Evolutionary conservation across 2,329 filamentous ascomycete species (phyloP).

Genomic region (Apiospora marii): DNA sequence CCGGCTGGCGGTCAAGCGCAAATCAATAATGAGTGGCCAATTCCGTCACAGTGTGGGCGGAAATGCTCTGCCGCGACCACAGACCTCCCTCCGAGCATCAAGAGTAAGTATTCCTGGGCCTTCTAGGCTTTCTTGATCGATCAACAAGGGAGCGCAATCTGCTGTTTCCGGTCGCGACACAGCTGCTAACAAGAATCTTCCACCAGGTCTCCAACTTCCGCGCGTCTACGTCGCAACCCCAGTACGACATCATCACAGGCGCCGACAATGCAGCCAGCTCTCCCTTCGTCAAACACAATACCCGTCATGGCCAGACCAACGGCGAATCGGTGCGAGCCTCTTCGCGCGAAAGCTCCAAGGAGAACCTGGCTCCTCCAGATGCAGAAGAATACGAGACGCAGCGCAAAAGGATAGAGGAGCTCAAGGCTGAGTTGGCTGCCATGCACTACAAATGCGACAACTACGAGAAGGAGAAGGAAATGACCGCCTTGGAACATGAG

Average conservation of each 20-base stretch:
- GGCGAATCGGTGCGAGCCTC: slow-evolving; percentile 51
- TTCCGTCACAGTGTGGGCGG: slow-evolving; percentile 40
- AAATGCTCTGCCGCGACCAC: slow-evolving; percentile 34
- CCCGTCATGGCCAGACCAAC: slow-evolving; percentile 50
- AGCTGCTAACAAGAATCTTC: slow-evolving; percentile 20
- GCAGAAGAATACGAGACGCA: slow-evolving; percentile 67
- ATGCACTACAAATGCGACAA: slow-evolving; percentile 88
- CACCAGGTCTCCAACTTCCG: slow-evolving; percentile 54
- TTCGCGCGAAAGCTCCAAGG: slow-evolving; percentile 67
- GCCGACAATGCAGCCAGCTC: slow-evolving; percentile 50
- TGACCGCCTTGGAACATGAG: slow-evolving; percentile 79
- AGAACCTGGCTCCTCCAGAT: slow-evolving; percentile 66
- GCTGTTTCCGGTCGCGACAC: not conserved
- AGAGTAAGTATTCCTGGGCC: slow-evolving; percentile 36
- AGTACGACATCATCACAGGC: slow-evolving; percentile 67
- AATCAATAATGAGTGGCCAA: slow-evolving; percentile 39
- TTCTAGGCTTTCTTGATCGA: not conserved
- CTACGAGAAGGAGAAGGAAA: slow-evolving; percentile 85
- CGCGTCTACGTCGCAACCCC: slow-evolving; percentile 58
- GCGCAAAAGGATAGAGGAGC: slow-evolving; percentile 71
- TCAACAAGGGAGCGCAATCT: not conserved
- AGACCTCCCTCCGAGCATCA: slow-evolving; percentile 35
- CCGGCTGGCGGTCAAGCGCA: slow-evolving; percentile 25
- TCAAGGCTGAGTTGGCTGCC: slow-evolving; percentile 89
- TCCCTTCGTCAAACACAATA: slow-evolving; percentile 45